Evolutionary conservation across 805 yeast genomes (phyloP).

Genomic region (Isabelozyma pseudorhagii): DNA sequence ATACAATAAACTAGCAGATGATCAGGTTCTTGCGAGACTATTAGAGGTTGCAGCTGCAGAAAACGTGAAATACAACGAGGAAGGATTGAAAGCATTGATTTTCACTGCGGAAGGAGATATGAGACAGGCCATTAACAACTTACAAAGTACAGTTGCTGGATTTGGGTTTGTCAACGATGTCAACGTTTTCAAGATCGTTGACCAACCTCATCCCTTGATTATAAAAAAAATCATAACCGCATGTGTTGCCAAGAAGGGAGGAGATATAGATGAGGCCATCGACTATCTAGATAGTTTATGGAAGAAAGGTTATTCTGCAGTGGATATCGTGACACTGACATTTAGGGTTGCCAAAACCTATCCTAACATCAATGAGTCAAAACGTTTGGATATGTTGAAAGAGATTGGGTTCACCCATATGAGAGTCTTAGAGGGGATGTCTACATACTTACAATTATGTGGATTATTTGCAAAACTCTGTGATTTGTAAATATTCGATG

Average conservation of each 20-base stretch:
- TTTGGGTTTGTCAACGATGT: conserved; percentile 87
- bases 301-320: conserved; percentile 89
- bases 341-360: conserved; percentile 83
- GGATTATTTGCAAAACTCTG: conserved; percentile 70
- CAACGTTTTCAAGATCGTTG: conserved; percentile 93
- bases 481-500: conserved; percentile 14
- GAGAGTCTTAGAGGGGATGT: conserved; percentile 91
- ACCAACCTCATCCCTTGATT: conserved; percentile 90
- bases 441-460: conserved; percentile 79
- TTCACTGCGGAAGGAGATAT: conserved; percentile 98
- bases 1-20: conserved; percentile 76
- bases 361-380: conserved; percentile 62
- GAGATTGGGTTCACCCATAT: conserved; percentile 90
- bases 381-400: conserved; percentile 71
- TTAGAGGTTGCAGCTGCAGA: conserved; percentile 69
- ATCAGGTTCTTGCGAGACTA: conserved; percentile 75
- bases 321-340: conserved; percentile 87
- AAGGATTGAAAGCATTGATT: conserved; percentile 87
- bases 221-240: conserved; percentile 60
- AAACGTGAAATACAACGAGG: conserved; percentile 74
- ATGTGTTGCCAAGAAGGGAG: conserved; percentile 27
- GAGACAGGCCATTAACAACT: conserved; percentile 95
- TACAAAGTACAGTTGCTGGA: conserved; percentile 93
- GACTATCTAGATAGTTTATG: conserved; percentile 66
- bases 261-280: conserved; percentile 61